Evolutionary conservation across 371 early-diverging fungal genomes (phyloP).

Genomic region (Rhizopus arrhizus): DNA sequence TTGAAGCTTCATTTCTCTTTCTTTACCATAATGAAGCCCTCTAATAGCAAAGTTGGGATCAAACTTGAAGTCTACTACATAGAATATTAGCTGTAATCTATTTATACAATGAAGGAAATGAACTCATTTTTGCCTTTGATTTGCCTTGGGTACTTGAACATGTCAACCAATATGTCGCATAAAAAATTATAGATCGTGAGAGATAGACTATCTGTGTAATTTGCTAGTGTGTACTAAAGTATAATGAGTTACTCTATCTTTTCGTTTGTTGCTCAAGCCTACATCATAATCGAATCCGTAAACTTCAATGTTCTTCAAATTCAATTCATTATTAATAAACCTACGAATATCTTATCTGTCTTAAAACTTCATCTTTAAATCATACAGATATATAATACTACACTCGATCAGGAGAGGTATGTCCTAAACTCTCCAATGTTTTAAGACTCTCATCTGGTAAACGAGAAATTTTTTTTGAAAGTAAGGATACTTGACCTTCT

Average conservation of each 20-base stretch:
- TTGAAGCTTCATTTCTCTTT: neutral
- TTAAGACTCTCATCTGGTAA: constrained; percentile 1
- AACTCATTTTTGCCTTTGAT: constrained; percentile 33
- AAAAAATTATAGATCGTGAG: constrained; percentile 62
- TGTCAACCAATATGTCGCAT: constrained; percentile 55
- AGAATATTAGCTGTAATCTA: constrained; percentile 1
- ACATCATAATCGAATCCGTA: constrained; percentile 60
- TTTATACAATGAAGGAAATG: no score
- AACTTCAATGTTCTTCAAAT: constrained; percentile 40
- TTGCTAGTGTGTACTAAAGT: constrained; percentile 63
- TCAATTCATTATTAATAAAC: constrained; percentile 56
- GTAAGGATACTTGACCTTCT: no score
- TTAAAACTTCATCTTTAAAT: neutral
- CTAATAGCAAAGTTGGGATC: constrained; percentile 67
- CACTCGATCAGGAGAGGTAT: constrained; percentile 23
- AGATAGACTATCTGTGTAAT: constrained; percentile 59
- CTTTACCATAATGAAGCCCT: constrained; percentile 63
- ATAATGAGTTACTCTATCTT: neutral
- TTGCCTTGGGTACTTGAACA: constrained; percentile 57
- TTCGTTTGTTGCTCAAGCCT: constrained; percentile 15
- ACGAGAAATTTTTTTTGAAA: neutral
- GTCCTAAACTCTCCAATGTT: constrained; percentile 12
- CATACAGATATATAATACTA: constrained; percentile 1
- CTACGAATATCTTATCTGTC: constrained; percentile 9
- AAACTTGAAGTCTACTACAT: constrained; percentile 44